Conservation (phyloP, 306 rosid genomes). For the Begonia peltatifolia region DNA sequence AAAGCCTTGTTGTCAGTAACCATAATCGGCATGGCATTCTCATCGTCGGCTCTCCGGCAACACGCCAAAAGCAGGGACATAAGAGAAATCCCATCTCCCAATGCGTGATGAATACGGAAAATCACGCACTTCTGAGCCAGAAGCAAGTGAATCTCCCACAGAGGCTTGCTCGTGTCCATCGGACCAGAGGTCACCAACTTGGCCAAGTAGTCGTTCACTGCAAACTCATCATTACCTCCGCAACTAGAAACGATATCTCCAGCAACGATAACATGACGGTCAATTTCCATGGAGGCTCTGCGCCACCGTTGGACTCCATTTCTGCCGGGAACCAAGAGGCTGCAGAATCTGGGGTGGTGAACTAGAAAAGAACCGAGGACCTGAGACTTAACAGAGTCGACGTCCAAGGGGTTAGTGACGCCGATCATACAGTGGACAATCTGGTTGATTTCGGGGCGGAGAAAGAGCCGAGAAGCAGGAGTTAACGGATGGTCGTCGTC, state of each 20-base stretch:
- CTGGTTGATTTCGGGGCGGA: constrained; percentile 43
- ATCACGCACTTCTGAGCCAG: constrained; percentile 39
- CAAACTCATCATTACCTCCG: constrained; percentile 12
- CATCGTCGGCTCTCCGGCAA: constrained; percentile 35
- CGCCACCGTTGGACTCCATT: constrained; percentile 68
- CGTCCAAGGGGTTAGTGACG: constrained; percentile 28
- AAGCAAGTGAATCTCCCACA: constrained; percentile 80
- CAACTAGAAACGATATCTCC: constrained; percentile 3
- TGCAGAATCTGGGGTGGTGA: constrained; percentile 50
- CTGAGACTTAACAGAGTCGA: constrained; percentile 18
- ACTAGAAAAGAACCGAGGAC: constrained; percentile 28
- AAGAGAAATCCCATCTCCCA: constrained; percentile 74
- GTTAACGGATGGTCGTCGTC: constrained; percentile 43
- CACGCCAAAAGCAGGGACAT: constrained; percentile 59
- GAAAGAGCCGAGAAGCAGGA: constrained; percentile 63
- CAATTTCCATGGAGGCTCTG: constrained; percentile 27
- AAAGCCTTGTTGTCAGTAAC: background rate
- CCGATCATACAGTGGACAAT: constrained; percentile 54
- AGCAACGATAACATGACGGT: constrained; percentile 25
- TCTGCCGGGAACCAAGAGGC: constrained; percentile 49
- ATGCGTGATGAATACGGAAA: constrained; percentile 59
- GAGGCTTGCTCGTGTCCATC: constrained; percentile 44
- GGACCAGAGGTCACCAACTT: constrained; percentile 37
- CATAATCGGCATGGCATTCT: constrained; percentile 23
- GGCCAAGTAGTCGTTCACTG: constrained; percentile 40